Evolutionary conservation across 108 stramenopile genomes (phyloP), one percentile per base, ranked within the genome.

Genomic region (Seminavis robusta): DNA sequence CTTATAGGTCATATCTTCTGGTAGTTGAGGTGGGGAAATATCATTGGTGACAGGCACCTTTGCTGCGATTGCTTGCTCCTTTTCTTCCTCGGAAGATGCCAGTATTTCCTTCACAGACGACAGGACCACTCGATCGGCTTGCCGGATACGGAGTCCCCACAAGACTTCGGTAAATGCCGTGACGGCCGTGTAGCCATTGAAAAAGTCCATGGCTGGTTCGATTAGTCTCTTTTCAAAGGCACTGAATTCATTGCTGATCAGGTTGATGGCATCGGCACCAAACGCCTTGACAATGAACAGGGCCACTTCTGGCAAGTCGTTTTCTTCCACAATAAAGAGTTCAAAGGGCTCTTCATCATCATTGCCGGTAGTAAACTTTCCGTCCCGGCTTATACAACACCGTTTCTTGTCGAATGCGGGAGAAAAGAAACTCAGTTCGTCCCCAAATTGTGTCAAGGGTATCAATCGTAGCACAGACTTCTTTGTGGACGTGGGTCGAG

Each of bases 111-210:
- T 6, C n/a, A n/a, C n/a, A n/a, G n/a, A n/a, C n/a, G n/a, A n/a
- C n/a, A n/a, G n/a, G n/a, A n/a, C n/a, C 13, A 86, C 43, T 43
- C 81, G 65, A 56, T 64, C 54, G 7, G 45, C 56, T 45, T 82
- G 52, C 53, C 91, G 52, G 45, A 65, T 61, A 52, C 69, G 65
- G 20, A 85, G 64, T 11, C 91, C 91, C 3, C 76, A 77, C 23
- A 83, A 61, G 0, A 92, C 85, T 63, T 92, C 91, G 17, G 83
- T 77, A 67, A 80, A 92, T 1, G 84, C 85, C 15, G 84, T 76
- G 10, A 81, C 33, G 24, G 52, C 56, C 1, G 83, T 79, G 53
- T 84, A 89, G 5, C 82, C 71, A 68, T 89, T 93, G 25, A 86
- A 57, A 51, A 82, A 53, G 40, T 73, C 78, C n/a, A 85, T 73